Percentiles rank a stretch among this genome's conserved stretches.
phyloP scores from a whole-genome alignment of 2,329 filamentous ascomycete species.

The Verticillium longisporum region DNA sequence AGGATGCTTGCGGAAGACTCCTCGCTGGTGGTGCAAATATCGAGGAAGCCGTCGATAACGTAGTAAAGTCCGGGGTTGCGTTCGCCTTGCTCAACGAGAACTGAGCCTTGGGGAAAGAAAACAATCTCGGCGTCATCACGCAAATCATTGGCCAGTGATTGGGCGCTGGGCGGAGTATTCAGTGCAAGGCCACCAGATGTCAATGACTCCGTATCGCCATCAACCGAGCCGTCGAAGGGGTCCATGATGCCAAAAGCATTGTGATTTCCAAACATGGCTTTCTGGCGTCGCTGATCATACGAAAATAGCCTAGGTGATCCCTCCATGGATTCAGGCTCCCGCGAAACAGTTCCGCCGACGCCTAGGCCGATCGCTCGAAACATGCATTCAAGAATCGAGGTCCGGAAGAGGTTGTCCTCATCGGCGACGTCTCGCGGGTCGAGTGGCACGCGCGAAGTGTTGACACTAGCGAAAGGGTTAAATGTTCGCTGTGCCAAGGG shows the following conservation, averaged over 20 bases:
- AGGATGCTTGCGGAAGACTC: constrained; percentile 40
- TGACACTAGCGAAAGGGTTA: constrained; percentile 47
- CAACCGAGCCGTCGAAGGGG: constrained; percentile 66
- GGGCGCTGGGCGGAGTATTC: constrained; percentile 54
- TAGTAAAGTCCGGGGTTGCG: constrained; percentile 96
- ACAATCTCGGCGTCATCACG: constrained; percentile 94
- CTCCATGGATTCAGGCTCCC: constrained; percentile 69
- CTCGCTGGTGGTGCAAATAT: constrained; percentile 77
- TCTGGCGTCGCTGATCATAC: constrained; percentile 74
- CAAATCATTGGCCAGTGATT: constrained; percentile 68
- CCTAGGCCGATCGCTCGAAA: constrained; percentile 87
- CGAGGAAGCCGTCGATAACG: constrained; percentile 92
- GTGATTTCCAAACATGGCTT: constrained; percentile 62
- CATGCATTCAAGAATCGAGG: constrained; percentile 90
- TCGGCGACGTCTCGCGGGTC: constrained; percentile 77
- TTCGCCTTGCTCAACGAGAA: constrained; percentile 93
- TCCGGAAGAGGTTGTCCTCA: constrained; percentile 82
- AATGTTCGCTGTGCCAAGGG: constrained; percentile 44
- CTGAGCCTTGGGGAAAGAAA: constrained; percentile 89
- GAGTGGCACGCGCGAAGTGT: constrained; percentile 40
- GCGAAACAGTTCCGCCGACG: constrained; percentile 56
- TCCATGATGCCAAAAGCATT: constrained; percentile 91
- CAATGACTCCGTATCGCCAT: constrained; percentile 83
- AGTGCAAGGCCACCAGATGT: constrained; percentile 62
- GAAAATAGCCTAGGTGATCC: constrained; percentile 80